Base-by-base conservation (phyloP, 345 rosid genomes). In the Anacardium occidentale region DNA sequence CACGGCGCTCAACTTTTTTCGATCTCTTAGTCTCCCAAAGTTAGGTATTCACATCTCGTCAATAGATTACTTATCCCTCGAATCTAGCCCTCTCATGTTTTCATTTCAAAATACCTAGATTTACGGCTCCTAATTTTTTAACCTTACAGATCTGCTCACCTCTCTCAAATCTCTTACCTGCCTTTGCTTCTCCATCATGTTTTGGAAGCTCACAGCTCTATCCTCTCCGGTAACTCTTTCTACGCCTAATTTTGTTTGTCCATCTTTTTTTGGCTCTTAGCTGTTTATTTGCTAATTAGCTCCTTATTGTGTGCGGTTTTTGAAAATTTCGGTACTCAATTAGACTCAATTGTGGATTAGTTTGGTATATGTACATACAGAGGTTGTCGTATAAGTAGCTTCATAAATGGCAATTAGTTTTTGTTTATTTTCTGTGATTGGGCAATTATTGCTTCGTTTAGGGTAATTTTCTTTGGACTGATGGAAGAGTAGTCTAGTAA, bases 151-250 rank as follows among this genome's bases (percentile, higher is more conserved):
- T 92, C 97, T 80, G 71, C 74, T 47, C 75, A n/a, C 62, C 64
- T 63, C 44, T 72, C 37, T 79, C 74, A 51, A 71, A 75, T 74
- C 66, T 74, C 52, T 22, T 2, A 20, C 42, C 56, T 37, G 50
- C 17, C 0, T 47, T 26, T 73, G 71, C 56, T 24, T 70, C 52
- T 45, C 60, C 63, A 68, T 60, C 81, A 96, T 96, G 99, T 96
- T 96, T 45, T 96, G 99, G 99, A 96, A 93, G 86, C 94, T 96
- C 71, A 79, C 98, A 15, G 72, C 91, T 77, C 82, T 96, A 70
- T 90, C 99, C 20, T 93, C 97, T 74, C 98, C 99, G 22, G 99
- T 96, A 74, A 93, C 96, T 81, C 40, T 69, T 75, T 75, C 54
- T 3, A 66, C 62, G 40, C 74, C 72, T 63, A 42, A 66, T 77